A percentile compares a stretch with the other conserved stretches of the same genome.
Evolutionary conservation across 306 rosid genomes (phyloP).

Genomic region (Cicer arietinum): DNA sequence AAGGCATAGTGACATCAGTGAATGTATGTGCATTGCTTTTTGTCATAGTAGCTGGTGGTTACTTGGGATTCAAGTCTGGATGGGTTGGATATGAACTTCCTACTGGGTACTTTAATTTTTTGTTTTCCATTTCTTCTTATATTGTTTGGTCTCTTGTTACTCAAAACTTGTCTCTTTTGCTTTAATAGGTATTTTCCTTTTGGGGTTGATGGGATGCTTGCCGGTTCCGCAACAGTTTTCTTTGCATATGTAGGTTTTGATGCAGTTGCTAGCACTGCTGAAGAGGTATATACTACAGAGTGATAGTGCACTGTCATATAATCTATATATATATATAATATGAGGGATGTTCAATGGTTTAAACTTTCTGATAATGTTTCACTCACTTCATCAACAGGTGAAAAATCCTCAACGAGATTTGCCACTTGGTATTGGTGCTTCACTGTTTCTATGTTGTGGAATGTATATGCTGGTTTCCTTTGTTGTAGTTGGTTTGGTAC

Average conservation of each 20-base stretch:
- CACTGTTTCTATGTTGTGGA: conserved; percentile 84
- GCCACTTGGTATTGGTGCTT: conserved; percentile 79
- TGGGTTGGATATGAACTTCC: conserved; percentile 94
- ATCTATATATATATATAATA: background rate
- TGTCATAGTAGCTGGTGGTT: conserved; percentile 77
- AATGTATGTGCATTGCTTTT: conserved; percentile 86
- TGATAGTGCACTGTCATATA: background rate
- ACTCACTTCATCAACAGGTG: conserved; percentile 61
- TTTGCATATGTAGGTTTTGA: conserved; percentile 96
- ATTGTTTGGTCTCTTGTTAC: conserved; percentile 31
- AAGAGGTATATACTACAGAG: conserved; percentile 64
- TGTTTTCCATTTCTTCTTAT: conserved; percentile 26
- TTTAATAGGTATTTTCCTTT: conserved; percentile 76
- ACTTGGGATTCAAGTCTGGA: conserved; percentile 85
- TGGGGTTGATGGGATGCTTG: conserved; percentile 93
- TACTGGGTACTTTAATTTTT: conserved; percentile 59
- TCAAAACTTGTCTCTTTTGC: conserved; percentile 37
- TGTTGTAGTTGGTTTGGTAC: conserved; percentile 90
- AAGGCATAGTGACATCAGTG: conserved; percentile 72
- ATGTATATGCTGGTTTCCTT: conserved; percentile 85
- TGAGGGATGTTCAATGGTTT: conserved; percentile 36
- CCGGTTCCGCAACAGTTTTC: conserved; percentile 97
- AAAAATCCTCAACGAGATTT: conserved; percentile 92
- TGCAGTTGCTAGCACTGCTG: conserved; percentile 91
- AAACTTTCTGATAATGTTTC: conserved; percentile 37